Evolutionary conservation across 225 moss, liverwort and hornwort genomes (phyloP).

Genomic region (Bryum argenteum): DNA sequence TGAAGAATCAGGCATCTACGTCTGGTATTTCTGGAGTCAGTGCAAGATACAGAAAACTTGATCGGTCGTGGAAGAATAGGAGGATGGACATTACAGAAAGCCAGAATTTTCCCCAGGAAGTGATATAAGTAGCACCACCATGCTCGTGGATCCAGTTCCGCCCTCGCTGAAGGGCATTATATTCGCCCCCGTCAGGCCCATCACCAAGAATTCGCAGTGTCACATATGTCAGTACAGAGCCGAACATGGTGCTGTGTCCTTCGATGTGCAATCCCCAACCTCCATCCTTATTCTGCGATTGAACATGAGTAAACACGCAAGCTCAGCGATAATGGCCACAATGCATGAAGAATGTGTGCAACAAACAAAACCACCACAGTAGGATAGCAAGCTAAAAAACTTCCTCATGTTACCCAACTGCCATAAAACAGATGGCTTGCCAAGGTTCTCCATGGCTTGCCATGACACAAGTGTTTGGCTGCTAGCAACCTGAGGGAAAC

Average conservation of each 20-base stretch:
- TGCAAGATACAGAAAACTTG: conserved; percentile 7
- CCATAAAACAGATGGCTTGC: not conserved
- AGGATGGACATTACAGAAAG: conserved; percentile 67
- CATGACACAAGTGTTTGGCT: too few species aligned
- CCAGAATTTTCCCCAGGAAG: conserved; percentile 99
- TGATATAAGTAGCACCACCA: conserved; percentile 85
- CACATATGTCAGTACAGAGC: conserved; percentile 79
- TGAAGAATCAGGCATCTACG: conserved; percentile 6
- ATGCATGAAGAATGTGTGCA: not conserved
- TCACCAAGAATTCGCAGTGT: conserved; percentile 86
- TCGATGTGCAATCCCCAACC: conserved; percentile 99
- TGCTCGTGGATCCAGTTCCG: conserved; percentile 89
- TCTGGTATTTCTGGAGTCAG: conserved; percentile 2
- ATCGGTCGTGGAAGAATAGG: conserved; percentile 11
- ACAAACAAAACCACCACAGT: not conserved
- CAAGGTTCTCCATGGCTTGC: not conserved
- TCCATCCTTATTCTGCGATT: conserved; percentile 87
- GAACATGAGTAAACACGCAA: conserved; percentile 20
- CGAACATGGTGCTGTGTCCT: conserved; percentile 99
- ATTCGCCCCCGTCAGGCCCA: conserved; percentile 63
- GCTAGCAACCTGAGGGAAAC: too few species aligned
- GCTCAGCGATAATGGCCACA: conserved; percentile 1
- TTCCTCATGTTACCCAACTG: conserved; percentile 19
- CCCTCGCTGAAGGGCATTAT: conserved; percentile 63
- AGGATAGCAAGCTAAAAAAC: not conserved